These are phyloP conservation scores for Dioszegia aurantiaca DNA, from an alignment of 768 basidiomycete genomes.

Conservation along the genomic window DNA sequence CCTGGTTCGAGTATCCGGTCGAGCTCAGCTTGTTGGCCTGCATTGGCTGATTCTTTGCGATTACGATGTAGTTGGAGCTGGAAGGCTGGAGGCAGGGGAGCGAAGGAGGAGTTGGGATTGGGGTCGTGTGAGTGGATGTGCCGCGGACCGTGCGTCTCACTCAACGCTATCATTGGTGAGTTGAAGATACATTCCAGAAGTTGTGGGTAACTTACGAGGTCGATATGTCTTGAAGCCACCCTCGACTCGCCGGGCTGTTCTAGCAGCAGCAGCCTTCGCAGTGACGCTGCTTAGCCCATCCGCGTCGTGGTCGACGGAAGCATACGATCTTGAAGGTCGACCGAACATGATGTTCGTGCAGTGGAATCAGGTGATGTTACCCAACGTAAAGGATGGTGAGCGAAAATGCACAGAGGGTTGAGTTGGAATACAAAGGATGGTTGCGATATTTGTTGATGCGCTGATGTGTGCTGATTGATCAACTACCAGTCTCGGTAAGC, in stretches of 20 bases:
- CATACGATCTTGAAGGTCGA: conserved; percentile 42
- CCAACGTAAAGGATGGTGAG: neutral
- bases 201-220: conserved; percentile 31
- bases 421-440: no score
- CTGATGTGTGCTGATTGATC: no score
- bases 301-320: conserved; percentile 34
- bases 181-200: neutral
- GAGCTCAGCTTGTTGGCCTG: conserved; percentile 39
- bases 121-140: conserved; percentile 33
- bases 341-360: conserved; percentile 3
- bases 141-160: conserved; percentile 35
- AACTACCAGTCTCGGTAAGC: no score
- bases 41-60: conserved; percentile 30
- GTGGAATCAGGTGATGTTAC: neutral
- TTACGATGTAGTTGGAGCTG: conserved; percentile 23
- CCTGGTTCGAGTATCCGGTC: conserved; percentile 45
- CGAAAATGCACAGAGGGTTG: no score
- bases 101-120: conserved; percentile 36
- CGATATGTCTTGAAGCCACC: conserved; percentile 44
- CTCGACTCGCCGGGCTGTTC: conserved; percentile 16
- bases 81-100: conserved; percentile 39
- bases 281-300: conserved; percentile 31
- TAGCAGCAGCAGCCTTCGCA: conserved; percentile 14
- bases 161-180: conserved; percentile 33
- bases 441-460: no score